Base-by-base conservation (phyloP, 140 eudicot species). In the Stevia rebaudiana region DNA sequence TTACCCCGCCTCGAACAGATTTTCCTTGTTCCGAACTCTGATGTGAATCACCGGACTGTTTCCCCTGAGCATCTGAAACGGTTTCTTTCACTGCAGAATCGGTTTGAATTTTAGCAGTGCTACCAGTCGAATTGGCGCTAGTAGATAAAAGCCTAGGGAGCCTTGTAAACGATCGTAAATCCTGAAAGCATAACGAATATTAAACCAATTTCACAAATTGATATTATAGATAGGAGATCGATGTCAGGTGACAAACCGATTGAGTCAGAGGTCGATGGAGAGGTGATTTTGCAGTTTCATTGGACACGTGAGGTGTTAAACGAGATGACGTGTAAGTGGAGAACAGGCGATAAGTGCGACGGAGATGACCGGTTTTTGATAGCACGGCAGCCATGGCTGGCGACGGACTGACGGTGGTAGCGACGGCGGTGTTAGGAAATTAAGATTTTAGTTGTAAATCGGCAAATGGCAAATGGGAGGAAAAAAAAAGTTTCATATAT, bases 1-100 rank as follows among this genome's bases (percentile, higher is more conserved):
- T 69, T 87, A 88, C 94, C 78, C 80, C 88, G 72, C 95, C 95
- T 12, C 95, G 85, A 64, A 88, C 69, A 53, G 85, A 50, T 49
- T 79, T 82, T n/a, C 86, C 90, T 69, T 80, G 81, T 65, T 80
- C 82, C 6, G 82, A 43, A 33, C 63, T 49, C 60, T 77, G 61
- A 36, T 74, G 19, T 30, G 89, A 81, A 19, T 78, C 84, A 15
- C 68, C 79, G 3, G 91, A 78, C 47, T 59, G 55, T 33, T 82
- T 69, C 48, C 68, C 80, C 18, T 57, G 22, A 74, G 75, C 37
- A 33, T 80, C 77, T 7, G 76, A 59, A 4, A 81, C 40, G 13
- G 77, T 36, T 46, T 61, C 82, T 73, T 73, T 72, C 18, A 73
- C 8, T 30, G 68, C 55, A 17, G 74, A 22, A 65, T 62, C 68